A percentile compares a stretch with the other conserved stretches of the same genome.
phyloP scores from a whole-genome alignment of 176 grass and related monocot genomes.

The Canna indica region DNA sequence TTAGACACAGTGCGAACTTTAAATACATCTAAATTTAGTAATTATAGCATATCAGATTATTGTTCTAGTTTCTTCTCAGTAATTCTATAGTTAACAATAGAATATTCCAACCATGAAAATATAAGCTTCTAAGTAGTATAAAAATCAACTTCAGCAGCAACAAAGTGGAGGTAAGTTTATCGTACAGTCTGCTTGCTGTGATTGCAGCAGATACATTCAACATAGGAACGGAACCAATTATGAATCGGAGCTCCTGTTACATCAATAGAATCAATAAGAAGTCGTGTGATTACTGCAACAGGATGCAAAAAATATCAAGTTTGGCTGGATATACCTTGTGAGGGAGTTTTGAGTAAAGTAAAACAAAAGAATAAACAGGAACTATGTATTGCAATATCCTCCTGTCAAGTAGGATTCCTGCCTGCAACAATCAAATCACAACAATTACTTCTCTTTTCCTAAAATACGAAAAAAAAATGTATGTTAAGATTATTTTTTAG shows the following conservation, averaged over 20 bases:
- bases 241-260: constrained; percentile 80
- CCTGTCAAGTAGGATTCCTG: constrained; percentile 68
- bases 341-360: constrained; percentile 94
- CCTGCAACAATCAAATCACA: constrained; percentile 30
- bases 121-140: constrained; percentile 4
- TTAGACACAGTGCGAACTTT: too few species aligned
- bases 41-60: background rate
- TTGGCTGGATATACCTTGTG: constrained; percentile 55
- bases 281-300: constrained; percentile 2
- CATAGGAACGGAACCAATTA: constrained; percentile 76
- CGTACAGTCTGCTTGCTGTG: constrained; percentile 79
- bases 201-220: constrained; percentile 85
- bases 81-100: background rate
- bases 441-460: background rate
- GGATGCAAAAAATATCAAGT: constrained; percentile 7
- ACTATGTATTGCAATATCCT: constrained; percentile 63
- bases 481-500: too few species aligned
- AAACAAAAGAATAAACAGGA: constrained; percentile 83
- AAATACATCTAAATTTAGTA: background rate
- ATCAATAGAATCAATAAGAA: constrained; percentile 17
- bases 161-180: constrained; percentile 7
- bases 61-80: background rate
- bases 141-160: background rate
- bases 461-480: background rate
- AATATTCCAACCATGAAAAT: constrained; percentile 17